Base-by-base conservation (phyloP, 345 rosid species). In the Salix koriyanagi region DNA sequence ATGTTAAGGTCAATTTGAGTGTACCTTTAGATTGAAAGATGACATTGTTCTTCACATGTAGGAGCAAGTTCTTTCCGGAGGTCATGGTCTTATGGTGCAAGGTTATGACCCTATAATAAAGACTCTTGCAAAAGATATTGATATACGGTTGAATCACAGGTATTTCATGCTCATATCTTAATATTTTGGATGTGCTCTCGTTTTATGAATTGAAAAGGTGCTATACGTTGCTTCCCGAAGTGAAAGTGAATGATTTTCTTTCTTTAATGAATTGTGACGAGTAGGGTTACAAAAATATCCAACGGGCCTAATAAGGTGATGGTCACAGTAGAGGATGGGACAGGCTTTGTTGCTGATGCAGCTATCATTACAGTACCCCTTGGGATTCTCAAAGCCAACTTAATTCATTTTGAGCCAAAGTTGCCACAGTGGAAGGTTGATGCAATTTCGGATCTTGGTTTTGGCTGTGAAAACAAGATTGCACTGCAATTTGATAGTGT, bases 51-150 rank as follows among this genome's bases (percentile, higher is more conserved):
- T 52, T 81, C 74, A 72, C 83, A 60, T 83, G 65, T 86, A 93
- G 97, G 97, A 93, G 80, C 86, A 88, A 77, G 94, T 92, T 36
- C 98, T 91, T 81, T 85, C 93, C 52, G 98, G 98, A 78, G 98
- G 98, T 44, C 98, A 91, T 83, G 98, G 98, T 71, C 90, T 93
- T 72, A 93, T 93, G 98, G 92, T 93, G 72, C 90, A 91, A 73
- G 98, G 98, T 65, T 93, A 93, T 78, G 89, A 86, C 76, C 94
- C 98, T 56, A 83, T 93, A 67, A 91, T 93, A 83, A 89, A 86
- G 86, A 87, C 93, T 68, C 93, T 93, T 65, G 91, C 97, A 69
- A 87, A 88, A 84, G 93, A 88, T 86, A 82, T 93, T 61, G 94
- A 90, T 70, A 76, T 90, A 46, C 88, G 89, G 69, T 78, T 91